These are phyloP conservation scores for Ceratocystis eucalypticola DNA, from an alignment of 2,329 filamentous ascomycete species.

Conservation along the genomic window DNA sequence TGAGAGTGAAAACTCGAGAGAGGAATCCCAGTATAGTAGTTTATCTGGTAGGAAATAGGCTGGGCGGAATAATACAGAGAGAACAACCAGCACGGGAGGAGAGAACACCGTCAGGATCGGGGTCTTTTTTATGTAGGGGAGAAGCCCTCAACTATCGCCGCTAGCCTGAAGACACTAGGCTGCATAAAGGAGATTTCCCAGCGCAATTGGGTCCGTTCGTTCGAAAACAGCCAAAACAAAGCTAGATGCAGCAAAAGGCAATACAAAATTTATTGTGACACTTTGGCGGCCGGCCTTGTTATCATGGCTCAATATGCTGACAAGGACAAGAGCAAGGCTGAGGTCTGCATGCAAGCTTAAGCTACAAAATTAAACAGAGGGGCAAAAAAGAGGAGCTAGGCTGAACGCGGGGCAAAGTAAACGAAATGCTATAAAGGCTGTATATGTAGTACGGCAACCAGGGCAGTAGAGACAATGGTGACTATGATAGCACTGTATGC, in stretches of 20 bases:
- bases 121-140: not conserved
- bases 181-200: not conserved
- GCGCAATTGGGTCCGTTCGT: not conserved
- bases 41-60: not conserved
- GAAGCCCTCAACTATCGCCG: not conserved
- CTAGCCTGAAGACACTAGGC: not conserved
- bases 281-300: not conserved
- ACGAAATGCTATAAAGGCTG: not conserved
- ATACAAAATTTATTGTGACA: not conserved
- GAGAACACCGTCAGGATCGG: too few species aligned
- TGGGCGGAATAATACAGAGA: not conserved
- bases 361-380: not conserved
- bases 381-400: not conserved
- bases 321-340: not conserved
- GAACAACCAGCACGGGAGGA: not conserved
- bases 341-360: not conserved
- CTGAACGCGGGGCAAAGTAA: slow-evolving; percentile 10
- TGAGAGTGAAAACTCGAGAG: not conserved
- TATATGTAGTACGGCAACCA: not conserved
- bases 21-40: not conserved
- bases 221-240: not conserved
- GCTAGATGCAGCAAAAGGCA: not conserved
- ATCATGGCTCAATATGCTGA: not conserved
- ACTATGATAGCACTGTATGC: not conserved
- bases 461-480: not conserved